Percentiles rank a stretch among this genome's conserved stretches.
phyloP scores from a whole-genome alignment of 2,329 filamentous ascomycete genomes.

The Arthrinium phaeospermum region DNA sequence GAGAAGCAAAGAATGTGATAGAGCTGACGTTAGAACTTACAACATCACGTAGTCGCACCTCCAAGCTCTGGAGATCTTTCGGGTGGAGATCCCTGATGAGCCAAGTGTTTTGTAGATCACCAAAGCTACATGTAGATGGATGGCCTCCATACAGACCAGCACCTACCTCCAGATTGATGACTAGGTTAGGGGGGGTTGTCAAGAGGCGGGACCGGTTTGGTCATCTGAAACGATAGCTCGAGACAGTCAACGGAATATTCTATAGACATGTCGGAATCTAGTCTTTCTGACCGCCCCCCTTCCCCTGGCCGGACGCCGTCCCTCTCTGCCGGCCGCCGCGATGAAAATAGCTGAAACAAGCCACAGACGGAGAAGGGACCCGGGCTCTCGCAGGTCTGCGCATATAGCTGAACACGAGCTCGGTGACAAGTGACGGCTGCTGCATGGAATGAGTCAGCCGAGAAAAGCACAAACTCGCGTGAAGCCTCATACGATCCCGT shows the following conservation, averaged over 20 bases:
- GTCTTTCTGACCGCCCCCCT: not conserved
- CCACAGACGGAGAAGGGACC: not conserved
- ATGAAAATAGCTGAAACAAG: constrained; percentile 13
- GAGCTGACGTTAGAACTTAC: not conserved
- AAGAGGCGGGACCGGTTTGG: not conserved
- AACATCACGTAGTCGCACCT: not conserved
- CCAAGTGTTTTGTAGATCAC: constrained; percentile 4
- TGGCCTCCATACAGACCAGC: not conserved
- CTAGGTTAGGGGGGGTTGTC: not conserved
- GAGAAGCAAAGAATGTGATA: not conserved
- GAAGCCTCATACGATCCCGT: not conserved
- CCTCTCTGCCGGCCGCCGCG: not conserved
- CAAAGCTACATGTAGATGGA: not conserved
- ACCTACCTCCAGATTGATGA: not conserved
- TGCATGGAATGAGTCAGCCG: not conserved
- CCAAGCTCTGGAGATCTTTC: not conserved
- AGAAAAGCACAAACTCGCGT: not conserved
- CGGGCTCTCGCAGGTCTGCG: not conserved
- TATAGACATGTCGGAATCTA: not conserved
- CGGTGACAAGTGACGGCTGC: not conserved
- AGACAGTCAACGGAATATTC: not conserved
- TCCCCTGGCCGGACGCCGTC: not conserved
- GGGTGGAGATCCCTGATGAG: not conserved
- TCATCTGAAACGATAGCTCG: constrained; percentile 8
- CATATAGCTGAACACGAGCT: not conserved